Conservation (phyloP, 352 stramenopile genomes). For the Blastocystis hominis region DNA sequence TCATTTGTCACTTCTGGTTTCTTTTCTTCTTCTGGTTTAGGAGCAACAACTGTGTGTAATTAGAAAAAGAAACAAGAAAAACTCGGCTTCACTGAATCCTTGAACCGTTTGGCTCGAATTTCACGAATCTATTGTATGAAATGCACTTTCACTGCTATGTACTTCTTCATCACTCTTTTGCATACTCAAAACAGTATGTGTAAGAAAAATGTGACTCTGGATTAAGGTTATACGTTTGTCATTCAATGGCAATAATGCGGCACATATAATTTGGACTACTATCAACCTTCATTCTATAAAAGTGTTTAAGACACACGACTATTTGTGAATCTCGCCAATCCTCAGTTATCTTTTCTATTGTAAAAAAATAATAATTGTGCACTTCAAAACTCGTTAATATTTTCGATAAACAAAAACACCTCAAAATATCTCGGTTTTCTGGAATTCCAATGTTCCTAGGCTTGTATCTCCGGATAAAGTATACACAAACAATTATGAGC, state of each 20-base stretch:
- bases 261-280: too few species aligned
- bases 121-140: conserved; percentile 6
- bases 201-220: too few species aligned
- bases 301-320: too few species aligned
- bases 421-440: background rate
- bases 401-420: too few species aligned
- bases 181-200: background rate
- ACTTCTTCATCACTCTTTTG: background rate
- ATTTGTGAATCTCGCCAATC: too few species aligned
- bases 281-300: too few species aligned
- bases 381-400: too few species aligned
- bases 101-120: conserved; percentile 19
- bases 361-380: too few species aligned
- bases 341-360: too few species aligned
- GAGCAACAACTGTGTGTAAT: background rate
- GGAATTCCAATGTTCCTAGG: background rate
- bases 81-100: background rate
- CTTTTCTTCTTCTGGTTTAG: background rate
- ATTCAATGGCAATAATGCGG: too few species aligned
- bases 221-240: too few species aligned
- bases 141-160: background rate
- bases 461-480: background rate
- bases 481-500: background rate
- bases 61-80: background rate
- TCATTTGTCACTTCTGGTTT: background rate